These are phyloP conservation scores for Hypoxylon lienhwacheense DNA, from an alignment of 495 filamentous ascomycete species.

Conservation along the genomic window DNA sequence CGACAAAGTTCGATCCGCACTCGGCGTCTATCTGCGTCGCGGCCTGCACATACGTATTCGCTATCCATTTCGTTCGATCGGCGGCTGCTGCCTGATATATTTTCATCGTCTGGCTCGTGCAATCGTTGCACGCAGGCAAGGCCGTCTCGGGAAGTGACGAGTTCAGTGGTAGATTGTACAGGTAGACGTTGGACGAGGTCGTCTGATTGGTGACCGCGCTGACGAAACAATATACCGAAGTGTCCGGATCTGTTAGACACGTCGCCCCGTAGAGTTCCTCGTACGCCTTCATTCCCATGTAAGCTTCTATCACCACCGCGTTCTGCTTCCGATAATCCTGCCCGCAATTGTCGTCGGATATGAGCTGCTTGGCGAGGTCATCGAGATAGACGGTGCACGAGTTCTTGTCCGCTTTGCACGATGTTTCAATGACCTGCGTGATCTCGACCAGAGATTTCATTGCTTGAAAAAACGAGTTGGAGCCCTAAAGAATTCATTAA, in stretches of 20 bases:
- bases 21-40: slow-evolving; percentile 65
- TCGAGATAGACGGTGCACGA: slow-evolving; percentile 63
- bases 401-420: slow-evolving; percentile 65
- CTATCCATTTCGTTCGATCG: slow-evolving; percentile 61
- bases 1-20: slow-evolving; percentile 67
- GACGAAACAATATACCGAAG: slow-evolving; percentile 72
- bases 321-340: slow-evolving; percentile 67
- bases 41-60: slow-evolving; percentile 61
- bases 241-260: slow-evolving; percentile 64
- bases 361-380: slow-evolving; percentile 61
- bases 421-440: slow-evolving; percentile 68
- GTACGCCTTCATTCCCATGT: slow-evolving; percentile 72
- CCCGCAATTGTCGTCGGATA: slow-evolving; percentile 62
- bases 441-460: slow-evolving; percentile 65
- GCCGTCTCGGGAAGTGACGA: slow-evolving; percentile 62
- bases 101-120: slow-evolving; percentile 69
- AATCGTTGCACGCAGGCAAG: slow-evolving; percentile 68
- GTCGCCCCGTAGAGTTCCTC: slow-evolving; percentile 73
- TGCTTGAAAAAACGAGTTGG: slow-evolving; percentile 71
- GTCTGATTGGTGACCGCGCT: slow-evolving; percentile 77
- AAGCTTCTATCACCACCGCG: slow-evolving; percentile 70
- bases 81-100: slow-evolving; percentile 64
- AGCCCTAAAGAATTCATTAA: slow-evolving; percentile 49
- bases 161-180: slow-evolving; percentile 85
- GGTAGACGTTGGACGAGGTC: slow-evolving; percentile 66